Evolutionary conservation across 306 rosid species (phyloP).

Genomic region (Albizia julibrissin): DNA sequence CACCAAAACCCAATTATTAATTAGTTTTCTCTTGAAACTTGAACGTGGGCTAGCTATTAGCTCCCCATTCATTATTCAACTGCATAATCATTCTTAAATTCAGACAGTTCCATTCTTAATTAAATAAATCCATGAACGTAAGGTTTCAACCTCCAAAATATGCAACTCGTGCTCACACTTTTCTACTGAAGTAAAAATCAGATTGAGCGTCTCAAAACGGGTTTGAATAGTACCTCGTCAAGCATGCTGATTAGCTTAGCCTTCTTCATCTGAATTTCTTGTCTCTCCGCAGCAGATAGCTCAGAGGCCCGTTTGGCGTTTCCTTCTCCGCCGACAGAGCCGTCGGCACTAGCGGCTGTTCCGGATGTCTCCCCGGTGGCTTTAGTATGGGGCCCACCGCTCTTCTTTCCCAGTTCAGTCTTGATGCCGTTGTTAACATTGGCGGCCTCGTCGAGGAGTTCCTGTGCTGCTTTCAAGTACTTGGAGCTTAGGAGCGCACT

Average conservation of each 20-base stretch:
- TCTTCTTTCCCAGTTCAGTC: conserved; percentile 50
- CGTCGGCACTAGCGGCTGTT: conserved; percentile 49
- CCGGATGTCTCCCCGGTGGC: conserved; percentile 56
- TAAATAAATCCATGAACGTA: not conserved
- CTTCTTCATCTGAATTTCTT: conserved; percentile 95
- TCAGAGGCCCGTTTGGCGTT: conserved; percentile 59
- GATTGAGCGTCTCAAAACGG: not conserved
- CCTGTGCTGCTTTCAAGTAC: conserved; percentile 87
- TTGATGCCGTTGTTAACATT: conserved; percentile 66
- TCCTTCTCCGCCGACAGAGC: conserved; percentile 52
- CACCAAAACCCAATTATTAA: not conserved
- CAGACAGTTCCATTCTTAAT: not conserved
- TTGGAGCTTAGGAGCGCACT: conserved; percentile 78
- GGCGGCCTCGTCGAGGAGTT: conserved; percentile 83
- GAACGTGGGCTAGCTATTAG: not conserved
- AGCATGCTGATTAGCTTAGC: conserved; percentile 91
- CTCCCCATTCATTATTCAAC: not conserved
- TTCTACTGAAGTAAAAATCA: not conserved
- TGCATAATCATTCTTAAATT: too few relatives aligned
- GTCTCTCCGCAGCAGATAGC: conserved; percentile 81
- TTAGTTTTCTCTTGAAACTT: not conserved
- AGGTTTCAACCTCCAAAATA: not conserved
- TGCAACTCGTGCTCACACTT: not conserved
- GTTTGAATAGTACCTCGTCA: conserved; percentile 65
- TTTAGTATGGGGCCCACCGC: conserved; percentile 37